phyloP scores from a whole-genome alignment of 768 basidiomycete species.

The Daedalea quercina region DNA sequence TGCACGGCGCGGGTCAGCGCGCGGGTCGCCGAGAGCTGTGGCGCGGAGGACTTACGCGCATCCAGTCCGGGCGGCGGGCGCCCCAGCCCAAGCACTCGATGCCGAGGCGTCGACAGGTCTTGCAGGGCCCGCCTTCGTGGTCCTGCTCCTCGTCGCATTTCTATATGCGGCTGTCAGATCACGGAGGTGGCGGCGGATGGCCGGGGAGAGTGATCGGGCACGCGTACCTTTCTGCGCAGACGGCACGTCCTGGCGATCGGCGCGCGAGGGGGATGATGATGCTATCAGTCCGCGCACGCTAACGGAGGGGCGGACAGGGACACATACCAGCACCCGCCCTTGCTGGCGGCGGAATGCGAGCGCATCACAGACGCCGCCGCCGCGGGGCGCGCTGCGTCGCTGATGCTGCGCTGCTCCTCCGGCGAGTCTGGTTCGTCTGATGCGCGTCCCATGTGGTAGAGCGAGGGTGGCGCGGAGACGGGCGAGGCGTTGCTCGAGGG shows the following conservation, averaged over 20 bases:
- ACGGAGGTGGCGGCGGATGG: constrained; percentile 4
- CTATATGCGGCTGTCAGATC: constrained; percentile 29
- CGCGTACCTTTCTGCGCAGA: constrained; percentile 68
- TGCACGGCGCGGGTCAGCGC: constrained; percentile 23
- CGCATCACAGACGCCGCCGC: constrained; percentile 19
- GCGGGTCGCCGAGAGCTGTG: constrained; percentile 2
- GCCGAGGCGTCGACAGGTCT: constrained; percentile 73
- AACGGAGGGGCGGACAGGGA: constrained; percentile 1
- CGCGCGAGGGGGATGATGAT: constrained; percentile 2
- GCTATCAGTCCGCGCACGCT: background rate
- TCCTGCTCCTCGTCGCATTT: constrained; percentile 85
- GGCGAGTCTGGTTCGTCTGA: constrained; percentile 16
- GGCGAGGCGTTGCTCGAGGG: constrained; percentile 15
- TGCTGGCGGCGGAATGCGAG: constrained; percentile 42
- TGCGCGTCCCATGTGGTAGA: constrained; percentile 6
- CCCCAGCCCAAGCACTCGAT: constrained; percentile 87
- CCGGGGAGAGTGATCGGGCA: background rate
- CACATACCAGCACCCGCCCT: constrained; percentile 77
- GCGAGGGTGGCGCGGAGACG: constrained; percentile 11
- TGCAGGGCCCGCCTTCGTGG: constrained; percentile 67
- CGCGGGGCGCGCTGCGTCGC: constrained; percentile 44
- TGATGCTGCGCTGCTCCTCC: constrained; percentile 22
- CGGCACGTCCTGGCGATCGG: constrained; percentile 64
- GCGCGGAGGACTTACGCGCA: constrained; percentile 55
- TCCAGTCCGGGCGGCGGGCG: constrained; percentile 80